Evolutionary conservation across 352 stramenopile species (phyloP), one percentile per base, ranked within the genome.

Genomic region (Aphanomyces euteiches): DNA sequence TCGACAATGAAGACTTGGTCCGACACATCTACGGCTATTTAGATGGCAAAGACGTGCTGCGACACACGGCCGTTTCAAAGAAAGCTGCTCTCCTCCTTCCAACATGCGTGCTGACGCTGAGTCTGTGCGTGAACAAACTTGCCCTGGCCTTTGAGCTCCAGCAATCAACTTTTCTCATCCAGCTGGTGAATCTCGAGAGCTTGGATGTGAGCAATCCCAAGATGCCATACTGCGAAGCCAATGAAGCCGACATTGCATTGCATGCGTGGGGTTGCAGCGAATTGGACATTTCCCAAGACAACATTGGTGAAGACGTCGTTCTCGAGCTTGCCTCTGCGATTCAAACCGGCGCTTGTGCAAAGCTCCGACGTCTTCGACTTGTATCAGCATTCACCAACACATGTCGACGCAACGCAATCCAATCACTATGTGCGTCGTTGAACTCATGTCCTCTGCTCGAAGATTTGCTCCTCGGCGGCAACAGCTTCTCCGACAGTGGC

Each of bases 341-440:
- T 19, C 79, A 87, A 56, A 67, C 79, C 1, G 85, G 85, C 19
- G 85, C 81, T 12, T 84, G 85, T 63, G 75, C 79, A 13, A 84
- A 81, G 1, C 77, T 93, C 36, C 78, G 67, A 39, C 74, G 75
- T 37, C 75, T 93, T 37, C 82, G 82, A 6, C 75, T 93, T 12
- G 82, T 93, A 50, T 90, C 82, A 7, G 79, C 90, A 7, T 92
- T 92, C 66, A 90, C 83, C 37, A 90, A 92, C 75, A 92, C 84
- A 21, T 90, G 83, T 67, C 79, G 82, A 7, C 79, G 80, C 50
- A 92, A 92, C 43, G 84, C 80, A 2, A 73, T 92, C 64, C 83
- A 90, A 57, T 41, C 85, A 47, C 56, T 92, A 56, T 90, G 81
- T 53, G 78, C 77, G 1, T 82, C 83, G n/a, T 72, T 93, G 37